Percentiles rank a stretch among this genome's conserved stretches.
phyloP scores from a whole-genome alignment of 2,329 filamentous ascomycete species.

The Colletotrichum agaves region DNA sequence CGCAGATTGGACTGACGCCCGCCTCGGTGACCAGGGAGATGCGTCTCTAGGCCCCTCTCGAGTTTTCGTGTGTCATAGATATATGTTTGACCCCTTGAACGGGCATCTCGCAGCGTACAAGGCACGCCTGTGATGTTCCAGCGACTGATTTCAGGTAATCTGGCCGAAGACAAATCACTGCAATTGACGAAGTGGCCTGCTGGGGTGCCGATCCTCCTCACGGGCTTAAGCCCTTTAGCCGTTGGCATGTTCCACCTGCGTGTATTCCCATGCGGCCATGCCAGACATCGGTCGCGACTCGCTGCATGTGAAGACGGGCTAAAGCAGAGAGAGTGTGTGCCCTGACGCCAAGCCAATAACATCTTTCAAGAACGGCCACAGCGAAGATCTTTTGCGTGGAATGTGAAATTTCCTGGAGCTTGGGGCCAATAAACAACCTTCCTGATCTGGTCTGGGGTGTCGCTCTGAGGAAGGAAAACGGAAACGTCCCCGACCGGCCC shows the following conservation, averaged over 20 bases:
- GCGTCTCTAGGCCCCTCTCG: neutral
- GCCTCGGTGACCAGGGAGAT: neutral
- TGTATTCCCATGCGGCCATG: neutral
- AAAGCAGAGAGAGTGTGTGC: neutral
- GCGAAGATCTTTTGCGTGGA: too few relatives aligned
- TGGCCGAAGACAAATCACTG: too few relatives aligned
- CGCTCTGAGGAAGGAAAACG: too few relatives aligned
- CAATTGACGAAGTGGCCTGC: too few relatives aligned
- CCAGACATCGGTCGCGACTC: neutral
- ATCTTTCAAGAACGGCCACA: neutral
- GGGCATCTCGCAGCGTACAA: too few relatives aligned
- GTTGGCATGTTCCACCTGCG: neutral
- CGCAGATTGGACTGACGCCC: neutral
- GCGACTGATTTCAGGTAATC: too few relatives aligned
- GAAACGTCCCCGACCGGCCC: too few relatives aligned
- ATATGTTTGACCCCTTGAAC: neutral
- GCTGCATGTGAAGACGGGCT: slow-evolving; percentile 4
- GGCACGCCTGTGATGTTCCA: too few relatives aligned
- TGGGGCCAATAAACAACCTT: too few relatives aligned
- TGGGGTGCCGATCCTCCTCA: neutral
- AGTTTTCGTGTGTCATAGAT: too few relatives aligned
- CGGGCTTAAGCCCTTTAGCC: neutral
- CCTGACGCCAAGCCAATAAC: neutral
- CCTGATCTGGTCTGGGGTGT: too few relatives aligned
- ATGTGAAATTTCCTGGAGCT: too few relatives aligned